These are phyloP conservation scores for Paxillus involutus DNA, from an alignment of 768 basidiomycete genomes.

Conservation along the genomic window DNA sequence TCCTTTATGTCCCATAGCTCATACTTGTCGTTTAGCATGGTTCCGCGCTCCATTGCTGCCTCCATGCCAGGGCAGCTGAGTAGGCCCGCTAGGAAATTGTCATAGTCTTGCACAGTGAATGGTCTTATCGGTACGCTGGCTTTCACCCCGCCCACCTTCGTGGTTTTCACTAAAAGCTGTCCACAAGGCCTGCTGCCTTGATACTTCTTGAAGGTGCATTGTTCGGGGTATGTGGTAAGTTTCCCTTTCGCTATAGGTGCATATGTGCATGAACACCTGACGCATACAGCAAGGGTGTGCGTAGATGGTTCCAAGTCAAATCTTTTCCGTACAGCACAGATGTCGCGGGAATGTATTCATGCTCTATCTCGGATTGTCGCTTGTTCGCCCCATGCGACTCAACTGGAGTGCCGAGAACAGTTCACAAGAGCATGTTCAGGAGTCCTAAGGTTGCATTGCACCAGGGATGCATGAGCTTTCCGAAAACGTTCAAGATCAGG, in stretches of 20 bases:
- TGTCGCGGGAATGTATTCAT: neutral
- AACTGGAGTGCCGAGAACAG: too few relatives aligned
- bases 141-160: neutral
- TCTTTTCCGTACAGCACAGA: slow-evolving; percentile 15
- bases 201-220: slow-evolving; percentile 17
- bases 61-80: slow-evolving; percentile 26
- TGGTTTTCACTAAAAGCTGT: neutral
- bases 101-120: slow-evolving; percentile 29
- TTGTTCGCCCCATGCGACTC: too few relatives aligned
- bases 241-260: neutral
- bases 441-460: too few relatives aligned
- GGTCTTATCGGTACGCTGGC: slow-evolving; percentile 3
- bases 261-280: slow-evolving; percentile 26
- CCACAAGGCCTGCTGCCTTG: slow-evolving; percentile 5
- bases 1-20: slow-evolving; percentile 28
- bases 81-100: slow-evolving; percentile 27
- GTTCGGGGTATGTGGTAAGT: slow-evolving; percentile 13
- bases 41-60: slow-evolving; percentile 23
- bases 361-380: too few relatives aligned
- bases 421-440: too few relatives aligned
- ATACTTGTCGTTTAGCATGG: neutral
- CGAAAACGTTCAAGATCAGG: too few relatives aligned
- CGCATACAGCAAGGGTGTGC: slow-evolving; percentile 22
- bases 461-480: too few relatives aligned
- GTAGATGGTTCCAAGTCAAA: slow-evolving; percentile 17